Percentiles rank a stretch among this genome's conserved stretches.
These are phyloP conservation scores for Periconia digitata DNA, from an alignment of 2,329 filamentous ascomycete species.

Conservation along the genomic window DNA sequence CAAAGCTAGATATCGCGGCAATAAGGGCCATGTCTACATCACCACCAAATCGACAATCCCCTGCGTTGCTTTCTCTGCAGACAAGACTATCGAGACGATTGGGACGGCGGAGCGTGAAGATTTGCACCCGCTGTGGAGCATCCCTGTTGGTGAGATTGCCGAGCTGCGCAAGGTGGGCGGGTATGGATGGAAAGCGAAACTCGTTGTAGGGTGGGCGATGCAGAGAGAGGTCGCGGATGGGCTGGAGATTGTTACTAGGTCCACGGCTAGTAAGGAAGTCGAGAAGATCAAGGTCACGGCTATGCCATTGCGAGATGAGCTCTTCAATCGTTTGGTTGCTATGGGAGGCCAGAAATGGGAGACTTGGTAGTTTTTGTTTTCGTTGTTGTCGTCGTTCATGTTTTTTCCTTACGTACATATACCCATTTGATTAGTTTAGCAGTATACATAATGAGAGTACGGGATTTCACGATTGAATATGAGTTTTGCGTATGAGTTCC, in stretches of 20 bases:
- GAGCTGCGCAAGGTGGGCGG: constrained; percentile 81
- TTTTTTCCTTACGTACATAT: not conserved
- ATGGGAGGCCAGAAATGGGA: constrained; percentile 86
- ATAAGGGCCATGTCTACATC: constrained; percentile 73
- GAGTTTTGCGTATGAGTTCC: too few species aligned
- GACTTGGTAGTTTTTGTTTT: constrained; percentile 60
- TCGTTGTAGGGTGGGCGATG: constrained; percentile 79
- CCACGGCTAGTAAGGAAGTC: not conserved
- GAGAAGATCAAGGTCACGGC: constrained; percentile 65
- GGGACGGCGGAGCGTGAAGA: constrained; percentile 53
- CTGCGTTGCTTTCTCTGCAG: constrained; percentile 65
- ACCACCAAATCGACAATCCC: constrained; percentile 67
- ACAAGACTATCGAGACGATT: constrained; percentile 51
- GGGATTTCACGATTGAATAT: too few species aligned
- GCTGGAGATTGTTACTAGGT: constrained; percentile 64
- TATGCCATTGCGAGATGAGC: constrained; percentile 69
- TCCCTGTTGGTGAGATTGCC: constrained; percentile 69
- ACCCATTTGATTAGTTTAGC: not conserved
- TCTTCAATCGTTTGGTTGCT: constrained; percentile 77
- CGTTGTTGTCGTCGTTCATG: too few species aligned
- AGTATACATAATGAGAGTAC: too few species aligned
- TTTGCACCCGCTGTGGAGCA: constrained; percentile 64
- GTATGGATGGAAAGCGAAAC: constrained; percentile 80
- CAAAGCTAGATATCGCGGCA: constrained; percentile 68
- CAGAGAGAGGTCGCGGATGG: constrained; percentile 75